Evolutionary conservation across 2,329 filamentous ascomycete genomes (phyloP), one percentile per base, ranked within the genome.

Genomic region (Fusarium illudens): DNA sequence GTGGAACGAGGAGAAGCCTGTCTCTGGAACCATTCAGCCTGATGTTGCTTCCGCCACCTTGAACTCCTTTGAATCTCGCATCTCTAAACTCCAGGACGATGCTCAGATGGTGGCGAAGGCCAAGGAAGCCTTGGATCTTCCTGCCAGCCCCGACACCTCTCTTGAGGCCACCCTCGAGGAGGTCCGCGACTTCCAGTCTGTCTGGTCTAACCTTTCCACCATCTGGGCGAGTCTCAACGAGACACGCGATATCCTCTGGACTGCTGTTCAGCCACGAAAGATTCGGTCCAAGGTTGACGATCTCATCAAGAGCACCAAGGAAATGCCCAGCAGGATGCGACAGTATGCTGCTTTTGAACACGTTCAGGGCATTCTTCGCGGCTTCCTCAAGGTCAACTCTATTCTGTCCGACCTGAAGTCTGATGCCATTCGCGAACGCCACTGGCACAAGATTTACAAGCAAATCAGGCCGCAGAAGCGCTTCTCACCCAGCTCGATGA

Each of bases 321-420:
- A 98, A 67, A 98, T 99, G 96, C 96, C 96, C 0, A 97, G 94
- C 79, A 90, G 96, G 62, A 98, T 99, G 95, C 90, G 96, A 64
- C 96, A 99, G 76, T 99, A 99, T 79, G 95, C 96, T 72, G 96
- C 96, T n/a, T 99, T 99, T 77, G 96, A 99, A 79, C 95, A 99
- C 75, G 94, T 99, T 36, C 96, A 99, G 77, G 93, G 89, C 67
- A 92, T 96, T 29, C 87, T 99, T 37, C 92, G 94, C 44, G 90
- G 94, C 65, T 87, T 97, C 50, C 86, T 97, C 67, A 98, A 97
- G 78, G 93, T 97, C 72, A 99, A 98, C 75, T 85, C 90, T 11
- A 85, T 97, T 32, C 85, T 99, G 4, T 88, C 90, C 5, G 96
- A 99, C 68, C 86, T 99, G 79, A 97, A 97, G 77, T 97, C 95